phyloP scores from a whole-genome alignment of 2,329 filamentous ascomycete genomes.

The Xylariales sp. region DNA sequence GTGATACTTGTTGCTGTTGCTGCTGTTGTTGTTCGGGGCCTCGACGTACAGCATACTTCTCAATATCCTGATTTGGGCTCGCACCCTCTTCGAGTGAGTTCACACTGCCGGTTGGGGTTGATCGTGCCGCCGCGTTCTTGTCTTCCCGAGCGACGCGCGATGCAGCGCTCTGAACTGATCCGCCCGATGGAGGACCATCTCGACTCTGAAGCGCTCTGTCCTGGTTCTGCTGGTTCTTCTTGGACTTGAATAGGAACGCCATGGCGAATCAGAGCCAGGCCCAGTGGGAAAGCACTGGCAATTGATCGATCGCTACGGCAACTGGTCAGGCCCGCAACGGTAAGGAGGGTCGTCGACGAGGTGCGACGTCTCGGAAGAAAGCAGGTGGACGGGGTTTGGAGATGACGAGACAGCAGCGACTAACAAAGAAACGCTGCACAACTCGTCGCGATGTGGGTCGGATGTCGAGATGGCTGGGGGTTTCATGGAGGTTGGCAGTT shows the following conservation, averaged over 20 bases:
- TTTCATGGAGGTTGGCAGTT: constrained; percentile 18
- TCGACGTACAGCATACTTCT: constrained; percentile 53
- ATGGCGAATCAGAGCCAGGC: constrained; percentile 48
- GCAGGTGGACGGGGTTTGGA: constrained; percentile 5
- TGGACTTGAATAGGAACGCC: constrained; percentile 80
- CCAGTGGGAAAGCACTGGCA: constrained; percentile 26
- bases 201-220: constrained; percentile 54
- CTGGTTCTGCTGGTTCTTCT: constrained; percentile 69
- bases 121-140: constrained; percentile 54
- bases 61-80: constrained; percentile 57
- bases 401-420: background rate
- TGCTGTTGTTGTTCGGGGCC: constrained; percentile 48
- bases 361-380: constrained; percentile 7
- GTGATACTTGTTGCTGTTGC: constrained; percentile 26
- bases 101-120: constrained; percentile 73
- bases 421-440: no score
- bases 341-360: background rate
- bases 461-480: constrained; percentile 22
- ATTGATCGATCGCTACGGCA: constrained; percentile 13
- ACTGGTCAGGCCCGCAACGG: constrained; percentile 9
- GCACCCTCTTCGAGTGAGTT: constrained; percentile 63
- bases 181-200: constrained; percentile 47
- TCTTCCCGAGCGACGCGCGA: constrained; percentile 49
- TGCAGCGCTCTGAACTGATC: constrained; percentile 44
- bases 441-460: constrained; percentile 13